Evolutionary conservation across 140 eudicot genomes (phyloP).

Genomic region (Flaveria floridana): DNA sequence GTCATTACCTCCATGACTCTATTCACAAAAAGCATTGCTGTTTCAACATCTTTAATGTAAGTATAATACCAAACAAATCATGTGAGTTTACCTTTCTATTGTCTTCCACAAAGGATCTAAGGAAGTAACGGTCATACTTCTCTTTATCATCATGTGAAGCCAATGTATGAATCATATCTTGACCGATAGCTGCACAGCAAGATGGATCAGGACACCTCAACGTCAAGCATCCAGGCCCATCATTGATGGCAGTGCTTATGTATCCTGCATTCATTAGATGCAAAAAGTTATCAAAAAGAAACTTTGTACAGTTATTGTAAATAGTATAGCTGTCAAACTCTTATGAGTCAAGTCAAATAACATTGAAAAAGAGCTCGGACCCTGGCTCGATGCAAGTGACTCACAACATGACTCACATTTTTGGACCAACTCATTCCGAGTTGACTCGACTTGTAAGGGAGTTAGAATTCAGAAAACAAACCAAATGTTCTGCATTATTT

Average conservation of each 20-base stretch:
- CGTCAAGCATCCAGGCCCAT: constrained; percentile 97
- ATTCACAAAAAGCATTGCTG: neutral
- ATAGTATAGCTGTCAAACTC: neutral
- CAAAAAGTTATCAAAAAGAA: neutral
- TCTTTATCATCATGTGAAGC: constrained; percentile 59
- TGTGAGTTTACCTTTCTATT: constrained; percentile 67
- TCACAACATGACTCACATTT: neutral
- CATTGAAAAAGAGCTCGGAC: neutral
- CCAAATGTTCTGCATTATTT: neutral
- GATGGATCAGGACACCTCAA: constrained; percentile 99
- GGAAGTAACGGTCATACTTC: constrained; percentile 85
- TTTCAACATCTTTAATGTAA: neutral
- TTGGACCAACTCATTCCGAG: neutral
- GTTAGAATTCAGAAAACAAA: neutral
- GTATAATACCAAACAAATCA: neutral
- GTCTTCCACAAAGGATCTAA: constrained; percentile 90
- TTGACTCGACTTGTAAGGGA: neutral
- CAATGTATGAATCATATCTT: constrained; percentile 73
- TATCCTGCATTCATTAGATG: constrained; percentile 54
- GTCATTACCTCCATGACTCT: constrained; percentile 5
- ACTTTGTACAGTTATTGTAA: neutral
- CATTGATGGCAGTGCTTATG: constrained; percentile 73
- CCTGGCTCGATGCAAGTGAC: neutral
- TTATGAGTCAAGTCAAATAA: neutral
- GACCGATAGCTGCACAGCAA: constrained; percentile 90